phyloP scores from a whole-genome alignment of 805 yeast species.

The Candida methanosorbosa region DNA sequence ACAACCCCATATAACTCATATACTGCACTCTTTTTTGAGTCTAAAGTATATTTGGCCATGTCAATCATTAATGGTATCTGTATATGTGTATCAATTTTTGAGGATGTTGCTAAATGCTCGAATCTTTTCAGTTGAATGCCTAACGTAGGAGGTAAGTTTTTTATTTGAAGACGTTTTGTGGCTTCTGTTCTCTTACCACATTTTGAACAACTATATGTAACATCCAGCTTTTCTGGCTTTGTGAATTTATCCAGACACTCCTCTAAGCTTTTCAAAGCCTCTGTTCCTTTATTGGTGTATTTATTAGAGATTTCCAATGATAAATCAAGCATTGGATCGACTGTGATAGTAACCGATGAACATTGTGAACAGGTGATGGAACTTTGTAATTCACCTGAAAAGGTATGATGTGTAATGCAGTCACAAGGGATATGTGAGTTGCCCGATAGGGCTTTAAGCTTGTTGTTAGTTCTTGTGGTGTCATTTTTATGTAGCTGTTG shows the following conservation, averaged over 20 bases:
- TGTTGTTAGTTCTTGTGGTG: slow-evolving; percentile 3
- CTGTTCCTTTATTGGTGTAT: slow-evolving; percentile 8
- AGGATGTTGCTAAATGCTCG: slow-evolving; percentile 49
- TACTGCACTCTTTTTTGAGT: slow-evolving; percentile 24
- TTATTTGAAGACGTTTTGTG: slow-evolving; percentile 60
- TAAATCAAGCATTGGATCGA: slow-evolving; percentile 86
- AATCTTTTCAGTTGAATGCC: slow-evolving; percentile 80
- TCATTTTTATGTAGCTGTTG: slow-evolving; percentile 65
- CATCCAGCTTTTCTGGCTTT: slow-evolving; percentile 65
- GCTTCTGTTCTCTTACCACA: slow-evolving; percentile 62
- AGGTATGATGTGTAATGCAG: slow-evolving; percentile 77
- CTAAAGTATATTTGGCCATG: slow-evolving; percentile 47
- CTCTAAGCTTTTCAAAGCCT: slow-evolving; percentile 29
- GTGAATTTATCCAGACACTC: slow-evolving; percentile 76
- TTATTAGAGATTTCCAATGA: slow-evolving; percentile 61
- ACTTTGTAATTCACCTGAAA: slow-evolving; percentile 77
- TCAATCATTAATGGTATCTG: slow-evolving; percentile 66
- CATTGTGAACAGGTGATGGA: slow-evolving; percentile 70
- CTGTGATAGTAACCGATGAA: slow-evolving; percentile 50
- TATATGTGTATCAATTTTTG: slow-evolving; percentile 72
- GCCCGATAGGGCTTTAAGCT: background rate
- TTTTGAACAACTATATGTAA: slow-evolving; percentile 56
- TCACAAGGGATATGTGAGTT: slow-evolving; percentile 33
- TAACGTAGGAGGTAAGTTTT: slow-evolving; percentile 66
- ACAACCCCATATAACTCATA: slow-evolving; percentile 85